A percentile compares a stretch with the other conserved stretches of the same genome.
Conservation (phyloP, 768 basidiomycete genomes). For the Suillus cothurnatus region DNA sequence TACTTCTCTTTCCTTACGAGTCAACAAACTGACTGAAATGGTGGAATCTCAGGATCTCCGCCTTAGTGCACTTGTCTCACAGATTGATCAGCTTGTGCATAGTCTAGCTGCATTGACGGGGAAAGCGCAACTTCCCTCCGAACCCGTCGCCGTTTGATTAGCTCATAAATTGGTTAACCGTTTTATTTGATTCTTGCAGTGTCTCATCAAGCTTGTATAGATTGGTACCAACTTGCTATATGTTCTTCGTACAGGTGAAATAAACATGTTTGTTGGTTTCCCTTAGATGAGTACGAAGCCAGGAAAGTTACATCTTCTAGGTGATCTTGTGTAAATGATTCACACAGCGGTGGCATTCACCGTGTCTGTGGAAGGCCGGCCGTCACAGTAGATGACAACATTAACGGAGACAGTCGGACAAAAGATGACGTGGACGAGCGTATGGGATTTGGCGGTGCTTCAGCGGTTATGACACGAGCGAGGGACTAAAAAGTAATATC, state of each 20-base stretch:
- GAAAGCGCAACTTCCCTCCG: background rate
- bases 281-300: background rate
- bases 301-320: background rate
- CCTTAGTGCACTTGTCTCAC: background rate
- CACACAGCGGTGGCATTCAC: too few species aligned
- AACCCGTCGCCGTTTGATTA: background rate
- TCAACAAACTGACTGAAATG: background rate
- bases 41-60: conserved; percentile 1
- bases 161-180: background rate
- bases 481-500: too few species aligned
- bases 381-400: too few species aligned
- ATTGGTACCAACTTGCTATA: too few species aligned
- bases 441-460: too few species aligned
- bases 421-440: too few species aligned
- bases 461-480: too few species aligned
- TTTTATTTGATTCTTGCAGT: background rate
- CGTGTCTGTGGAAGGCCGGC: too few species aligned
- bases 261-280: background rate
- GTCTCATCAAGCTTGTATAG: background rate
- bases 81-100: background rate
- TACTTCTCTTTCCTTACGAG: background rate
- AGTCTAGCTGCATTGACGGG: background rate
- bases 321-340: too few species aligned
- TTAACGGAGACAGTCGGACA: too few species aligned
- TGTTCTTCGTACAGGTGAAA: background rate